phyloP scores from a whole-genome alignment of 192 early-diverging fungal species.

The Mortierella claussenii region DNA sequence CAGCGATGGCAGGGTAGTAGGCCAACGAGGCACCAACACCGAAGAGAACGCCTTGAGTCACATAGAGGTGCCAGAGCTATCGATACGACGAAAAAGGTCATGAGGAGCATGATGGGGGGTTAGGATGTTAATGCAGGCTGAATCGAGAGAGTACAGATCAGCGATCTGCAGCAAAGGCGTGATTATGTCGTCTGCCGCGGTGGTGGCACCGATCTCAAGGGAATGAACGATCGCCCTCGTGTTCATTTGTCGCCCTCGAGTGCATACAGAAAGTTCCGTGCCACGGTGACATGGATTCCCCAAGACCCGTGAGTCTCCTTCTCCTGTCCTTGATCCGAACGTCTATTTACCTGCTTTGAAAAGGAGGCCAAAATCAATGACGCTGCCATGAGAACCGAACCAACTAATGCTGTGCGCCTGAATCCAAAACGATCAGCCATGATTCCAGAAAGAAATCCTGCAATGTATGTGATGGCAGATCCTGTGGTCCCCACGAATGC shows the following conservation, averaged over 20 bases:
- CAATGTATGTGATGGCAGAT: constrained; percentile 34
- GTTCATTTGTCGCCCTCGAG: no score
- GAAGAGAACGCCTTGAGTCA: constrained; percentile 77
- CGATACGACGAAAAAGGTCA: no score
- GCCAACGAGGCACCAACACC: constrained; percentile 68
- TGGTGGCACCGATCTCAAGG: no score
- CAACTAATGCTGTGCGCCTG: constrained; percentile 56
- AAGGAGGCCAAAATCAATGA: constrained; percentile 60
- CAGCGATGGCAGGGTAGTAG: constrained; percentile 67
- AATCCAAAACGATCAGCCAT: constrained; percentile 61
- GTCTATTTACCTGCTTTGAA: constrained; percentile 36
- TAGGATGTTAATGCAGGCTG: no score
- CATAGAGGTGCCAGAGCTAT: constrained; percentile 68
- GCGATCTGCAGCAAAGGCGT: no score
- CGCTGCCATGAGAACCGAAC: constrained; percentile 52
- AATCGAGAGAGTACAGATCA: no score
- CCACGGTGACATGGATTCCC: no score
- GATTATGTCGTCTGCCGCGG: no score
- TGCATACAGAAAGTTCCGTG: no score
- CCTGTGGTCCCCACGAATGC: constrained; percentile 45
- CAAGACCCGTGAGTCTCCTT: no score
- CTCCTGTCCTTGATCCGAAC: constrained; percentile 10
- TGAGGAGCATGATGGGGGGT: no score
- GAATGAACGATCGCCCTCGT: no score
- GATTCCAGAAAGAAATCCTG: constrained; percentile 41